Conservation (phyloP, 306 rosid genomes). For the Ziziphus jujuba region DNA sequence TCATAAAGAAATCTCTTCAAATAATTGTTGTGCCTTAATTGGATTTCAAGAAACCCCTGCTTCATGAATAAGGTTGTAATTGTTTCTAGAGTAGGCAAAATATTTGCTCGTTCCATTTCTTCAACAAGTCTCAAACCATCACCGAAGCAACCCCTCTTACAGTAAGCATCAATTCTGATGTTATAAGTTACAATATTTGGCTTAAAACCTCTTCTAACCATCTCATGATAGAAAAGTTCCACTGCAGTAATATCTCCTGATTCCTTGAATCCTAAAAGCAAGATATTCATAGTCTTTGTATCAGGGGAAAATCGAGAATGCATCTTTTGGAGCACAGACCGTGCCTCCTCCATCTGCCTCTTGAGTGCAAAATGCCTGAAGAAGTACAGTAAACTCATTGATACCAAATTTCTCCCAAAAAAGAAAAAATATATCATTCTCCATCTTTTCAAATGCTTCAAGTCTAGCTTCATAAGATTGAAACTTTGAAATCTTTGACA, state of each 20-base stretch:
- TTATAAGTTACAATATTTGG: slow-evolving; percentile 66
- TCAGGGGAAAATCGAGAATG: slow-evolving; percentile 54
- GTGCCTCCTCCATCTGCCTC: slow-evolving; percentile 88
- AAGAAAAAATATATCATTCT: slow-evolving; percentile 61
- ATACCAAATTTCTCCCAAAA: slow-evolving; percentile 52
- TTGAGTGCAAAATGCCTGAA: slow-evolving; percentile 72
- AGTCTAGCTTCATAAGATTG: slow-evolving; percentile 67
- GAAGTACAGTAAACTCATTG: slow-evolving; percentile 77
- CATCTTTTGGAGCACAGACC: slow-evolving; percentile 64
- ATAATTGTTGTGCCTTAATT: slow-evolving; percentile 57
- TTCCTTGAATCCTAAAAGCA: slow-evolving; percentile 89
- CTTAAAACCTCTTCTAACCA: slow-evolving; percentile 70
- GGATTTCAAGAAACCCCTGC: slow-evolving; percentile 70
- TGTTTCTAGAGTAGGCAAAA: slow-evolving; percentile 51
- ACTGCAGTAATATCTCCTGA: slow-evolving; percentile 75
- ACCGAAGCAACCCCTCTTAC: slow-evolving; percentile 69
- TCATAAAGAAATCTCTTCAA: slow-evolving; percentile 58
- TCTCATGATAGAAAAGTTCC: slow-evolving; percentile 85
- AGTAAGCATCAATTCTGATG: slow-evolving; percentile 76
- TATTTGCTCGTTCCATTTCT: slow-evolving; percentile 63
- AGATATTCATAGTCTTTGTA: slow-evolving; percentile 81
- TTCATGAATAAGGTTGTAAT: slow-evolving; percentile 91
- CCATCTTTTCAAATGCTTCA: slow-evolving; percentile 71
- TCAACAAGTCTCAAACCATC: slow-evolving; percentile 75
- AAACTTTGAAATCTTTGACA: slow-evolving; percentile 70